Base-by-base conservation (phyloP, 352 stramenopile genomes). In the Phytophthora lateralis region DNA sequence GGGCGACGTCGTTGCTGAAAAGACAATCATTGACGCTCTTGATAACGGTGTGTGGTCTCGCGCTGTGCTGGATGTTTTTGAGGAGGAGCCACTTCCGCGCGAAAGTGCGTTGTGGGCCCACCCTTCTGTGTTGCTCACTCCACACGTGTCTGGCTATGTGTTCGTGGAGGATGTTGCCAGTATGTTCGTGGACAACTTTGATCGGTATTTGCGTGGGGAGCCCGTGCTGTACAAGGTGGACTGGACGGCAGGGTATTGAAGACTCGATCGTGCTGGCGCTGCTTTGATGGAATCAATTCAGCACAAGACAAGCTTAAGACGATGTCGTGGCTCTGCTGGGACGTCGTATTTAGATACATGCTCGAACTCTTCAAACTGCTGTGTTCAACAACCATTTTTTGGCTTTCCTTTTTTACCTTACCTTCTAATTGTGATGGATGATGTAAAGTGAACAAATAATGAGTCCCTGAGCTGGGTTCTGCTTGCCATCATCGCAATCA, bases 141-240 rank as follows among this genome's bases (percentile, higher is more conserved):
- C 88, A 12, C 88, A 97, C 63, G 75, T 95, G 0, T 84, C 83
- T 14, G 89, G 80, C 24, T 75, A 85, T 7, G 92, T 88, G 44
- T 84, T 87, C 41, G 62, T 73, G 2, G 71, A 80, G 46, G 85
- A 95, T 56, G 85, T 96, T 27, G 87, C 87, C 21, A 77, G 76
- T 20, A 69, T 95, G 27, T 93, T 97, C 27, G 30, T 84, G 26
- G 53, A 76, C 29, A 88, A 88, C 61, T 66, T 85, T 50, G 75
- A 85, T 44, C 54, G 58, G 53, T 76, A 65, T 24, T 38, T 78
- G 42, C 47, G 51, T 27, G 66, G 62, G 18, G 55, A 75, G 3
- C 42, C 58, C 10, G 48, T 78, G 45, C 24, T 66, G 34, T 76
- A 76, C 57, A 54, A 66, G 39, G 62, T 76, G 1, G 58, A 78